Evolutionary conservation across 2,329 filamentous ascomycete genomes (phyloP).

Genomic region (Leptographium procerum): DNA sequence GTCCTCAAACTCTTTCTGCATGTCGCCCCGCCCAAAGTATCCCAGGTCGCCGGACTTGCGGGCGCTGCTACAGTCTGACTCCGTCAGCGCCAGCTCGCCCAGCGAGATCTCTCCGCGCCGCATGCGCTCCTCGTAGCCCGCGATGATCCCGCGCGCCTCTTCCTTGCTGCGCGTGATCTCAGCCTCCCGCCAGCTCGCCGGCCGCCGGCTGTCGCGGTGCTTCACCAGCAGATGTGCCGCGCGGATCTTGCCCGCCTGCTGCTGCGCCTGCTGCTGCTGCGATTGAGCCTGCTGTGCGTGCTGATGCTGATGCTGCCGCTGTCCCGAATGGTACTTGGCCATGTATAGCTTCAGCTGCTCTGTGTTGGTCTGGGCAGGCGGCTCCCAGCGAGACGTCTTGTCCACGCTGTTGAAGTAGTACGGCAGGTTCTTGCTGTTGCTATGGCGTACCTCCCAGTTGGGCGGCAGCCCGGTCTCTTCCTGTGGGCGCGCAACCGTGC

Average conservation of each 20-base stretch:
- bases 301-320: conserved; percentile 15
- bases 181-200: conserved; percentile 85
- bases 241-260: conserved; percentile 64
- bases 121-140: conserved; percentile 66
- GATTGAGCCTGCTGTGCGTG: conserved; percentile 11
- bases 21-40: conserved; percentile 87
- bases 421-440: conserved; percentile 94
- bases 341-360: conserved; percentile 92
- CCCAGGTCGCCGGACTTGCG: conserved; percentile 90
- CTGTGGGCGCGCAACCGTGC: conserved; percentile 24
- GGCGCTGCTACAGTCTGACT: conserved; percentile 93
- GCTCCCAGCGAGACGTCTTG: conserved; percentile 91
- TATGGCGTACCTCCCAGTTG: conserved; percentile 93
- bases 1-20: conserved; percentile 98
- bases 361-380: conserved; percentile 74
- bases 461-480: conserved; percentile 70
- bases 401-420: conserved; percentile 93
- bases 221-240: conserved; percentile 90
- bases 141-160: conserved; percentile 69
- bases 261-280: conserved; percentile 16
- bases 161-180: conserved; percentile 82
- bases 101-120: conserved; percentile 55
- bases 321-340: conserved; percentile 68
- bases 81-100: conserved; percentile 73
- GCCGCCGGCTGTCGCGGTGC: conserved; percentile 76